phyloP scores from a whole-genome alignment of 2,329 filamentous ascomycete species.

The Hypoxylon sp. region DNA sequence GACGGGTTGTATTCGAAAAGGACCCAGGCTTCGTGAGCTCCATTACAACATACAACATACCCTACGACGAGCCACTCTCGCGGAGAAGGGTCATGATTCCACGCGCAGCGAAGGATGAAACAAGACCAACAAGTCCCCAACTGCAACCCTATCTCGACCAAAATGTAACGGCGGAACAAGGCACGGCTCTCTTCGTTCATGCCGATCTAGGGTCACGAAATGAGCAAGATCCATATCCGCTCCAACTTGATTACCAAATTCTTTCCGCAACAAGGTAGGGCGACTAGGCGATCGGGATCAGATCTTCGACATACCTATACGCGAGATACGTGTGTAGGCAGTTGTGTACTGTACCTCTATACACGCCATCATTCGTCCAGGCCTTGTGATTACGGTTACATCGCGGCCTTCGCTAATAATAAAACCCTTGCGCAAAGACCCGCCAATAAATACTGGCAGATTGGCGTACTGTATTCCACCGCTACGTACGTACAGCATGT shows the following conservation, averaged over 20 bases:
- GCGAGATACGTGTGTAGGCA: too few relatives aligned
- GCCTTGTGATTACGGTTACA: not conserved
- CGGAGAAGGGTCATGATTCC: constrained; percentile 25
- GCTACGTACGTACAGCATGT: not conserved
- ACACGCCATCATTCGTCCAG: not conserved
- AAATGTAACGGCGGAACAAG: constrained; percentile 29
- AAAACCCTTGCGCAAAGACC: constrained; percentile 28
- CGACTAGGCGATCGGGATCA: constrained; percentile 4
- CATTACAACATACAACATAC: too few relatives aligned
- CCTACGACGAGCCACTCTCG: constrained; percentile 5
- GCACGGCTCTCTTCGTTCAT: constrained; percentile 3
- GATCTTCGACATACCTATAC: constrained; percentile 18
- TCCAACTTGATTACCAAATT: constrained; percentile 20
- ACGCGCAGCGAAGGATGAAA: constrained; percentile 29
- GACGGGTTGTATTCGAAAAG: constrained; percentile 15
- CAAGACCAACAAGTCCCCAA: constrained; percentile 1
- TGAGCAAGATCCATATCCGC: constrained; percentile 1
- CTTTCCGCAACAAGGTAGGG: constrained; percentile 1
- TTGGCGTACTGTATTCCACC: constrained; percentile 12
- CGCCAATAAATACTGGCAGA: constrained; percentile 26
- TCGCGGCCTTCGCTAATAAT: constrained; percentile 13
- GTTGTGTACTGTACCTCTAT: not conserved
- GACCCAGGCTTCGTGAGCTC: constrained; percentile 19
- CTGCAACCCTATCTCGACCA: constrained; percentile 24
- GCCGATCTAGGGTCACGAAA: constrained; percentile 22